A percentile compares a stretch with the other conserved stretches of the same genome.
Conservation (phyloP, 2,329 filamentous ascomycete genomes). For the Aspergillus sp. region DNA sequence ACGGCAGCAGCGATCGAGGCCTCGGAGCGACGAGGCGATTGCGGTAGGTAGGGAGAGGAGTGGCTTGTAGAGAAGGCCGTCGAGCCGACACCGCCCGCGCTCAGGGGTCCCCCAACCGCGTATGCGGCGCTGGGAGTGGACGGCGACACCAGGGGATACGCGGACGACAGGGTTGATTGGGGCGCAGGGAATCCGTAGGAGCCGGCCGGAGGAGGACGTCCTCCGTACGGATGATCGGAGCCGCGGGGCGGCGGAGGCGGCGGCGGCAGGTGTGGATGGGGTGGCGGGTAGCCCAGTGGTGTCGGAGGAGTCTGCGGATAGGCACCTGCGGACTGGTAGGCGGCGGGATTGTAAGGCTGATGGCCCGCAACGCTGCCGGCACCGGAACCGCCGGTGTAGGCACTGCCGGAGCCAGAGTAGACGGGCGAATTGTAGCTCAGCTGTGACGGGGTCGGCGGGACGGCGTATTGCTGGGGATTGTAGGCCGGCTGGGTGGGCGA, state of each 20-base stretch:
- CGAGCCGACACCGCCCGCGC: not conserved
- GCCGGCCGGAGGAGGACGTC: slow-evolving; percentile 29
- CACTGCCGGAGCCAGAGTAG: slow-evolving; percentile 43
- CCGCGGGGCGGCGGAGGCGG: slow-evolving; percentile 42
- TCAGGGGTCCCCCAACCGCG: slow-evolving; percentile 13
- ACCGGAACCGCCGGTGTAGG: slow-evolving; percentile 22
- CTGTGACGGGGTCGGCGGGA: slow-evolving; percentile 46
- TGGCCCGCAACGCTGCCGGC: slow-evolving; percentile 21
- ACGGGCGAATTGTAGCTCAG: slow-evolving; percentile 70
- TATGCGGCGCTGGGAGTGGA: slow-evolving; percentile 21
- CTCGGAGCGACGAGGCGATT: slow-evolving; percentile 24
- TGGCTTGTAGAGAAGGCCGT: not conserved
- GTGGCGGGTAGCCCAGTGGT: slow-evolving; percentile 32
- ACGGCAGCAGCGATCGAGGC: slow-evolving; percentile 15
- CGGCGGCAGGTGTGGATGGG: slow-evolving; percentile 24
- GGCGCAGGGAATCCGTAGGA: slow-evolving; percentile 30
- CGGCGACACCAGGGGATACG: slow-evolving; percentile 28
- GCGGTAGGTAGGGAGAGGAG: slow-evolving; percentile 21
- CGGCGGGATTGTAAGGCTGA: slow-evolving; percentile 52
- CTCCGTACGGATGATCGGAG: slow-evolving; percentile 38
- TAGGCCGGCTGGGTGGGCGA: slow-evolving; percentile 54
- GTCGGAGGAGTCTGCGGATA: slow-evolving; percentile 31
- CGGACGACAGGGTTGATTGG: slow-evolving; percentile 24
- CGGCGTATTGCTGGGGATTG: slow-evolving; percentile 63
- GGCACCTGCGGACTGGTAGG: slow-evolving; percentile 43